Evolutionary conservation across 192 early-diverging fungal genomes (phyloP).

Genomic region (Backusella luteola): DNA sequence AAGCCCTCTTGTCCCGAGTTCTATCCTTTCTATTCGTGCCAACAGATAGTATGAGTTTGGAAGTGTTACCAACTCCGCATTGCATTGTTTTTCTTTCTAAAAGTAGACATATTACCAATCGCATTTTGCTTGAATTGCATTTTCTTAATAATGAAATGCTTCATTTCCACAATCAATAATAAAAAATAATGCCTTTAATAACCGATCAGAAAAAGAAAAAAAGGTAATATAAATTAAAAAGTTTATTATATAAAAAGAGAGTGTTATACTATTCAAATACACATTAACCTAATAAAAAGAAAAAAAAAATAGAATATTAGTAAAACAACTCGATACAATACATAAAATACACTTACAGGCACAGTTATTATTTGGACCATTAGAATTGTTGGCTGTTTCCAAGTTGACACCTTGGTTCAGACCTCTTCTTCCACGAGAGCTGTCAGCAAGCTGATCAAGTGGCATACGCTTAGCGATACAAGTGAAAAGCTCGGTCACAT

Average conservation of each 20-base stretch:
- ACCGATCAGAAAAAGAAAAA: not conserved
- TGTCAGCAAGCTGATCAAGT: conserved; percentile 16
- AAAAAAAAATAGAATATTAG: not conserved
- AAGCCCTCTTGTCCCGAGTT: not conserved
- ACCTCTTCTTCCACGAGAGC: conserved; percentile 1
- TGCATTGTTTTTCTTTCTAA: too few relatives aligned
- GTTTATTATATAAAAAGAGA: not conserved
- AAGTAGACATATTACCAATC: too few relatives aligned
- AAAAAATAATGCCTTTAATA: not conserved
- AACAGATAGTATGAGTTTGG: not conserved
- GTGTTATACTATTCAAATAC: not conserved
- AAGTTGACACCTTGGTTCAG: conserved; percentile 10
- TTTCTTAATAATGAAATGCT: too few relatives aligned
- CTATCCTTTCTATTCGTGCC: not conserved
- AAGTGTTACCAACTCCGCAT: not conserved
- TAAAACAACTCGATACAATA: not conserved
- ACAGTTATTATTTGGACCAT: conserved; percentile 7
- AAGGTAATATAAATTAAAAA: not conserved
- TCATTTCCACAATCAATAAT: too few relatives aligned
- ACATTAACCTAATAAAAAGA: not conserved
- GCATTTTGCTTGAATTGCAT: too few relatives aligned
- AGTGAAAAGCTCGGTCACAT: conserved; percentile 57
- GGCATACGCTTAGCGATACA: conserved; percentile 38
- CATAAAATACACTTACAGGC: conserved; percentile 5
- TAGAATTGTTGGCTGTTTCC: not conserved